Percentiles rank a stretch among this genome's conserved stretches.
Conservation (phyloP, 2,329 filamentous ascomycete genomes). For the Septoria linicola region DNA sequence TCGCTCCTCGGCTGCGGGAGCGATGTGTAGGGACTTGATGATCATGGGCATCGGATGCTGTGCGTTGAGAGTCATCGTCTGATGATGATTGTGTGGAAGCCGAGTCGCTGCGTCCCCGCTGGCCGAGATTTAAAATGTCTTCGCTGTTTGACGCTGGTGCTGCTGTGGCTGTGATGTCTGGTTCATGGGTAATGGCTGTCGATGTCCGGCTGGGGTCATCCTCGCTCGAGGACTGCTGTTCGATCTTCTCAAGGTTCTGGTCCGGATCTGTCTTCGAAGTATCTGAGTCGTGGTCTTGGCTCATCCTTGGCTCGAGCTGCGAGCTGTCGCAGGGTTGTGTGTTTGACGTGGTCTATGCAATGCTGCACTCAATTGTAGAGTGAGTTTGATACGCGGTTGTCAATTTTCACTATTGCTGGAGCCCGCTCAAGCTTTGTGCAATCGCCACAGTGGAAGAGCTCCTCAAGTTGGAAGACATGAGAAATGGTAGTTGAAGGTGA, state of each 20-base stretch:
- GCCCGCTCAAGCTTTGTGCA: too few species aligned
- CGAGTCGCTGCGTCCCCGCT: constrained; percentile 18
- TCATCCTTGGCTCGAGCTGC: constrained; percentile 14
- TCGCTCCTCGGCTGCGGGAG: constrained; percentile 25
- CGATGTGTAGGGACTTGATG: constrained; percentile 32
- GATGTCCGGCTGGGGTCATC: constrained; percentile 17
- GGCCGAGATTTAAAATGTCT: constrained; percentile 14
- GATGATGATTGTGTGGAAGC: constrained; percentile 19
- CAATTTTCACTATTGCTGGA: neutral
- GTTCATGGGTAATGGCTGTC: constrained; percentile 18
- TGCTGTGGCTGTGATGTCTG: constrained; percentile 19
- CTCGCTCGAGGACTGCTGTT: constrained; percentile 15
- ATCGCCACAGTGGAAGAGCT: too few species aligned
- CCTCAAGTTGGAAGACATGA: too few species aligned
- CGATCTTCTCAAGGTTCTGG: constrained; percentile 21
- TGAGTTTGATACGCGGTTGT: neutral
- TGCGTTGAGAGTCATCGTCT: constrained; percentile 28
- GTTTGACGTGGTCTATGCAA: neutral
- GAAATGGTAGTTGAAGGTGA: neutral
- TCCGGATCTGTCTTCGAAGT: constrained; percentile 14
- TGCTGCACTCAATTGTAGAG: neutral
- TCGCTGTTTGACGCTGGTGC: constrained; percentile 20
- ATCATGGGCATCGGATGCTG: constrained; percentile 31
- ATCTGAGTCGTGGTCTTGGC: constrained; percentile 18
- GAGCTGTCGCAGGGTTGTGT: neutral